Conservation (phyloP, 305 asterid species). For the Solanum aculeatissimum region DNA sequence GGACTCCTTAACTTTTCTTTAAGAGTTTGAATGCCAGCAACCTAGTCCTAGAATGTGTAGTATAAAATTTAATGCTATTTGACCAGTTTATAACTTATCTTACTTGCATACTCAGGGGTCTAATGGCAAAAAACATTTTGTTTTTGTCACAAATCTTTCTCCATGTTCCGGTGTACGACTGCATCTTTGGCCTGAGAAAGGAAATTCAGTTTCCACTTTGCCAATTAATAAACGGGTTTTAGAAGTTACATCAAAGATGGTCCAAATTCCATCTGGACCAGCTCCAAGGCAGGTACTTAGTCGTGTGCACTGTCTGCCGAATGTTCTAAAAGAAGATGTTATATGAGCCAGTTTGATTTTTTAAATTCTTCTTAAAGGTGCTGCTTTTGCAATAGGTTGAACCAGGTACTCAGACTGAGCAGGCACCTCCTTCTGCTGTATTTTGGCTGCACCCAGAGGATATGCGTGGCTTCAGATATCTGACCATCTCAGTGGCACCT, state of each 20-base stretch:
- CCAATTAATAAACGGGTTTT: slow-evolving; percentile 34
- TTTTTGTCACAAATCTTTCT: slow-evolving; percentile 88
- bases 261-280: slow-evolving; percentile 95
- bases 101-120: slow-evolving; percentile 48
- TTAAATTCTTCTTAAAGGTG: background rate
- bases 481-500: slow-evolving; percentile 97
- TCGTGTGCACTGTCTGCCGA: background rate
- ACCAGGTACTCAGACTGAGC: slow-evolving; percentile 99
- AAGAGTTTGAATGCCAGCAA: background rate
- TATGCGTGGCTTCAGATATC: slow-evolving; percentile 76
- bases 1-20: background rate
- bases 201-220: slow-evolving; percentile 31
- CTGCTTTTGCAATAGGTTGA: slow-evolving; percentile 53
- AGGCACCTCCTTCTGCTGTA: slow-evolving; percentile 94
- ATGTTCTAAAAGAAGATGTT: background rate
- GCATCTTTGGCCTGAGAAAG: slow-evolving; percentile 90
- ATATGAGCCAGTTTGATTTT: background rate
- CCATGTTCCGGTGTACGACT: slow-evolving; percentile 94
- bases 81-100: slow-evolving; percentile 1
- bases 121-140: slow-evolving; percentile 59
- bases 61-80: background rate
- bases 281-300: slow-evolving; percentile 95
- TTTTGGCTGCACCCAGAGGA: slow-evolving; percentile 88
- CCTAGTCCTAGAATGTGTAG: background rate
- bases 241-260: slow-evolving; percentile 89